Percentiles rank a stretch among this genome's conserved stretches.
These are phyloP conservation scores for Iris pallida DNA, from an alignment of 116 monocot species.

Conservation along the genomic window DNA sequence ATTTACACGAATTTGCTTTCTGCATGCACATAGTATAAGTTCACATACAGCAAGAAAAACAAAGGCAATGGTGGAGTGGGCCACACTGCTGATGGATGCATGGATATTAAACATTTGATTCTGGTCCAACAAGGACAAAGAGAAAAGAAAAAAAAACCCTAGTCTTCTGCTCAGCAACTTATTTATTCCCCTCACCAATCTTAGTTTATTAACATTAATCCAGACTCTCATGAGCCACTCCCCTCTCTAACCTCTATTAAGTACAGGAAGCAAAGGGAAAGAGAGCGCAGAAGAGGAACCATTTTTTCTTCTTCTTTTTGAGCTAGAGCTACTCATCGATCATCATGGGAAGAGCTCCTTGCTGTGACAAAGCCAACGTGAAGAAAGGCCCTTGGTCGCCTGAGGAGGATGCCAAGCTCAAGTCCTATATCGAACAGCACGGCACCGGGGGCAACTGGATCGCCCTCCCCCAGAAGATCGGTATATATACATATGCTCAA, in stretches of 20 bases:
- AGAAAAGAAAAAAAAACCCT: conserved; percentile 12
- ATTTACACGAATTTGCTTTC: too few species aligned
- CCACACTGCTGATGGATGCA: conserved; percentile 6
- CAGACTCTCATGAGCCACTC: neutral
- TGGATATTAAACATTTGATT: conserved; percentile 3
- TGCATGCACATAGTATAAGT: conserved; percentile 1
- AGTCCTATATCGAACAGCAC: conserved; percentile 65
- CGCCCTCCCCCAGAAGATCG: conserved; percentile 75
- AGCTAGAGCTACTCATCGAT: neutral
- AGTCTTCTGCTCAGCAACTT: conserved; percentile 12
- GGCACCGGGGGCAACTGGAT: conserved; percentile 94
- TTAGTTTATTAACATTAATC: conserved; percentile 10
- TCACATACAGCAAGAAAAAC: neutral
- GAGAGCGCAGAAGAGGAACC: too few species aligned
- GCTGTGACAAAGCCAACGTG: conserved; percentile 82
- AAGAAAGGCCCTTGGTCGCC: conserved; percentile 91
- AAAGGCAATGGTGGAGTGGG: conserved; percentile 6
- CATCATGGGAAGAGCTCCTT: conserved; percentile 81
- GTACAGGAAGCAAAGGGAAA: neutral
- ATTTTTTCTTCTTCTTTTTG: neutral
- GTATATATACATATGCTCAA: conserved; percentile 21
- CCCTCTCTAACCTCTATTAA: conserved; percentile 3
- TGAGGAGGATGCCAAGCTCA: conserved; percentile 76
- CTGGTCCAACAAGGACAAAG: conserved; percentile 6
- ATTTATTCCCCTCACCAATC: neutral